Evolutionary conservation across 176 grass and related monocot genomes (phyloP).

Genomic region (Poa annua): DNA sequence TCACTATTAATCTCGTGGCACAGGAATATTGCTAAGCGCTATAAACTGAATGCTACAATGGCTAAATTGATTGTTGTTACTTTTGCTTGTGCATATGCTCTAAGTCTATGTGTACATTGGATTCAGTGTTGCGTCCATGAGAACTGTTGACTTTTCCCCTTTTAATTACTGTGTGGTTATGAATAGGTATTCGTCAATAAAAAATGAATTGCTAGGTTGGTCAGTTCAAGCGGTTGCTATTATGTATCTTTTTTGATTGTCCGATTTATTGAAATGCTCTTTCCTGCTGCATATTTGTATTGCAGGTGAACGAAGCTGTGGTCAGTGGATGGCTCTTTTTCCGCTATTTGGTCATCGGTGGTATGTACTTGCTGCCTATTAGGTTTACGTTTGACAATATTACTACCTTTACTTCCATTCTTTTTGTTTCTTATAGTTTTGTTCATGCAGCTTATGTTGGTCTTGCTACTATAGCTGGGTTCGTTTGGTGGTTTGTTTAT

Average conservation of each 20-base stretch:
- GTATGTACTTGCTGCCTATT: slow-evolving; percentile 50
- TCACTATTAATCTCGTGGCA: neutral
- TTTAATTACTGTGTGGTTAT: slow-evolving; percentile 14
- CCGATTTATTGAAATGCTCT: slow-evolving; percentile 7
- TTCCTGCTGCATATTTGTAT: slow-evolving; percentile 35
- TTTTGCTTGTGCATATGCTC: slow-evolving; percentile 6
- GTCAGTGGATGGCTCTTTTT: slow-evolving; percentile 99
- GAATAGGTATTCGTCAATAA: neutral
- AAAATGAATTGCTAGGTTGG: slow-evolving; percentile 1
- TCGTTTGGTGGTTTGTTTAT: slow-evolving; percentile 99
- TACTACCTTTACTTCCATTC: neutral
- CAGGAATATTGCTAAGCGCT: slow-evolving; percentile 14
- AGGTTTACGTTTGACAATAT: slow-evolving; percentile 12
- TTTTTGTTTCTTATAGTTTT: slow-evolving; percentile 28
- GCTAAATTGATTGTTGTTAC: neutral
- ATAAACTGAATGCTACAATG: neutral
- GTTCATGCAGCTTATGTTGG: slow-evolving; percentile 93
- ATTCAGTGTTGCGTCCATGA: slow-evolving; percentile 20
- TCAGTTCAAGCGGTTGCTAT: slow-evolving; percentile 12
- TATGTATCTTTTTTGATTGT: slow-evolving; percentile 24
- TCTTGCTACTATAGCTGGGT: slow-evolving; percentile 94
- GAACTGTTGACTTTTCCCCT: neutral
- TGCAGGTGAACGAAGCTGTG: slow-evolving; percentile 94
- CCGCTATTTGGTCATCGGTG: slow-evolving; percentile 97
- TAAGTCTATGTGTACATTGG: slow-evolving; percentile 6